A percentile compares a stretch with the other conserved stretches of the same genome.
These are phyloP conservation scores for Aspergillus alliaceus DNA, from an alignment of 2,329 filamentous ascomycete species.

Conservation along the genomic window DNA sequence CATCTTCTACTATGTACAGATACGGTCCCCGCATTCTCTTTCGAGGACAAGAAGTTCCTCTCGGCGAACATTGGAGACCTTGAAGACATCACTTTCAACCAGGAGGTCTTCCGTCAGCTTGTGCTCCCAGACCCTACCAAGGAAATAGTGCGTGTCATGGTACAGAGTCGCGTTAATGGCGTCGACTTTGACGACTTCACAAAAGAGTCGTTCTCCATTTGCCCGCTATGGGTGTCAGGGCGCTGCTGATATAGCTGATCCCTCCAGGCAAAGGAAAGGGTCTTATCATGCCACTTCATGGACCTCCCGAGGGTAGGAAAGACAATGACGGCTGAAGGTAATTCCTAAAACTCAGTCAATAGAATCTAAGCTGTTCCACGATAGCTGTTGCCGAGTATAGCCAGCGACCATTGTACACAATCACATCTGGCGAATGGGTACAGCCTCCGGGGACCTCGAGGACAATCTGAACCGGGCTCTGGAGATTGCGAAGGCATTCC, in stretches of 20 bases:
- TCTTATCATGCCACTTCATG: slow-evolving; percentile 1
- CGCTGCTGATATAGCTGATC: not conserved
- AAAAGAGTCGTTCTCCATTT: not conserved
- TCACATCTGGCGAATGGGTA: slow-evolving; percentile 2
- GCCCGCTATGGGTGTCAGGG: not conserved
- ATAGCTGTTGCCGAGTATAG: slow-evolving; percentile 7
- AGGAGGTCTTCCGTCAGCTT: not conserved
- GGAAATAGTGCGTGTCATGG: not conserved
- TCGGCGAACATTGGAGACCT: not conserved
- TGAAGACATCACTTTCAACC: not conserved
- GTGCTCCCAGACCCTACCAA: not conserved
- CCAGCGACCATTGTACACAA: not conserved
- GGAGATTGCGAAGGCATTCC: slow-evolving; percentile 3
- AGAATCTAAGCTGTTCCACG: not conserved
- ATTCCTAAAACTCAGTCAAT: not conserved
- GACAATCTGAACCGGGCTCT: slow-evolving; percentile 4
- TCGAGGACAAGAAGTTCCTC: not conserved
- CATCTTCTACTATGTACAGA: not conserved
- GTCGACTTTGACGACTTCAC: not conserved
- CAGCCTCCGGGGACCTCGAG: slow-evolving; percentile 5
- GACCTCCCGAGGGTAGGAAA: slow-evolving; percentile 6
- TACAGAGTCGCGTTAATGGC: not conserved
- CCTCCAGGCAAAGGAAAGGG: not conserved
- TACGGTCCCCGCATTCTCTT: not conserved
- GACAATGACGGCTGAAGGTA: slow-evolving; percentile 6